Conservation (phyloP, 2,329 filamentous ascomycete species). For the Davidsoniella neocaledoniae region DNA sequence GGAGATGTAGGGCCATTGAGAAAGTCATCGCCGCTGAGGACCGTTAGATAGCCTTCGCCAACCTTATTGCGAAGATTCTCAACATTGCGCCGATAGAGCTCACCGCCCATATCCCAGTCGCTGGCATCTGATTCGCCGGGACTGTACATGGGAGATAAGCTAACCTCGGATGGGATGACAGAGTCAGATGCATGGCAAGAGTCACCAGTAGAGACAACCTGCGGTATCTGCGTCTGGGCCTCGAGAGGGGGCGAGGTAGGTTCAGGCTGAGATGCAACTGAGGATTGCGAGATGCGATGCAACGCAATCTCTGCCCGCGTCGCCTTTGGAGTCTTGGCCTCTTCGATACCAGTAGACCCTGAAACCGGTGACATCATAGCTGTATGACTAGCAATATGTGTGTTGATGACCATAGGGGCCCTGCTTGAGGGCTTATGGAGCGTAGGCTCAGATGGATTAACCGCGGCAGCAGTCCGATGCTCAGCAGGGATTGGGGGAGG, state of each 20-base stretch:
- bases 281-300: conserved; percentile 12
- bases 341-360: background rate
- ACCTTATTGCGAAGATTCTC: conserved; percentile 73
- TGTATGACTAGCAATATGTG: background rate
- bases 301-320: background rate
- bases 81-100: conserved; percentile 74
- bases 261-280: conserved; percentile 10
- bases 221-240: conserved; percentile 6
- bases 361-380: background rate
- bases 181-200: conserved; percentile 8
- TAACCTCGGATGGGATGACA: conserved; percentile 4
- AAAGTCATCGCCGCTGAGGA: conserved; percentile 40
- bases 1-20: conserved; percentile 31
- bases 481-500: conserved; percentile 9
- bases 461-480: background rate
- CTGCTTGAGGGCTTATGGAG: background rate
- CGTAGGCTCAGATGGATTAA: background rate
- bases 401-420: conserved; percentile 3
- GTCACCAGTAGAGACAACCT: conserved; percentile 8
- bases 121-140: conserved; percentile 24
- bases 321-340: conserved; percentile 1
- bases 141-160: conserved; percentile 10
- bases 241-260: conserved; percentile 9
- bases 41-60: conserved; percentile 74
- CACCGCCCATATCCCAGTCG: conserved; percentile 52